Conservation (phyloP, 2,329 filamentous ascomycete species). For the Clarireedia paspali region DNA sequence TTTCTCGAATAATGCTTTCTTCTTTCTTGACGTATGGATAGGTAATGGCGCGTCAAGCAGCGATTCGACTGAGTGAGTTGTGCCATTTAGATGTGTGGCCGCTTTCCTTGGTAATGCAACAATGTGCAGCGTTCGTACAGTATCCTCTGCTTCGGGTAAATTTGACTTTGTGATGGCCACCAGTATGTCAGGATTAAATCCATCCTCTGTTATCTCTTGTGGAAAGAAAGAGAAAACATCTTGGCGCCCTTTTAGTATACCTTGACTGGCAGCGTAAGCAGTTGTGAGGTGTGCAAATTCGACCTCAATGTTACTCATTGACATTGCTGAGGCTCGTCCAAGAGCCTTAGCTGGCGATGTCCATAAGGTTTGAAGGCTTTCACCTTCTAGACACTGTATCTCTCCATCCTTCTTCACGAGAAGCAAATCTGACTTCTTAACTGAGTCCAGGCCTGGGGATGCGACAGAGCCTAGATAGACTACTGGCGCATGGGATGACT, state of each 20-base stretch:
- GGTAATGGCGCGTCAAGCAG: constrained; percentile 22
- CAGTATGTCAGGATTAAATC: constrained; percentile 45
- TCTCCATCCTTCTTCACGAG: constrained; percentile 54
- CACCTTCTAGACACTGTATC: constrained; percentile 51
- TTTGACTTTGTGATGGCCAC: constrained; percentile 34
- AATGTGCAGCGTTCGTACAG: constrained; percentile 24
- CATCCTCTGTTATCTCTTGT: constrained; percentile 37
- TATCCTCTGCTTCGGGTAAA: not conserved
- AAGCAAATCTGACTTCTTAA: constrained; percentile 36
- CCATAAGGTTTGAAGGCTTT: constrained; percentile 43
- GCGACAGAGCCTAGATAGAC: constrained; percentile 35
- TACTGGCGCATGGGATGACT: constrained; percentile 32
- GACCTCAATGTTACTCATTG: constrained; percentile 28
- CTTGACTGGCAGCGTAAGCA: constrained; percentile 27
- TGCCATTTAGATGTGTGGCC: constrained; percentile 11
- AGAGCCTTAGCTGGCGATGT: constrained; percentile 32
- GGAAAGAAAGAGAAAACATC: constrained; percentile 46
- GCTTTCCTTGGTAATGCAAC: constrained; percentile 24
- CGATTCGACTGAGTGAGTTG: constrained; percentile 25
- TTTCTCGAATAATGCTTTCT: constrained; percentile 1
- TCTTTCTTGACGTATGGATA: constrained; percentile 8
- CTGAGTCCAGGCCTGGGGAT: constrained; percentile 7
- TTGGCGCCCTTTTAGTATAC: constrained; percentile 41
- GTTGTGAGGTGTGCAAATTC: constrained; percentile 29
- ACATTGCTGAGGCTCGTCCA: constrained; percentile 27